Base-by-base conservation (phyloP, 305 asterid genomes). In the Rubia tinctorum region DNA sequence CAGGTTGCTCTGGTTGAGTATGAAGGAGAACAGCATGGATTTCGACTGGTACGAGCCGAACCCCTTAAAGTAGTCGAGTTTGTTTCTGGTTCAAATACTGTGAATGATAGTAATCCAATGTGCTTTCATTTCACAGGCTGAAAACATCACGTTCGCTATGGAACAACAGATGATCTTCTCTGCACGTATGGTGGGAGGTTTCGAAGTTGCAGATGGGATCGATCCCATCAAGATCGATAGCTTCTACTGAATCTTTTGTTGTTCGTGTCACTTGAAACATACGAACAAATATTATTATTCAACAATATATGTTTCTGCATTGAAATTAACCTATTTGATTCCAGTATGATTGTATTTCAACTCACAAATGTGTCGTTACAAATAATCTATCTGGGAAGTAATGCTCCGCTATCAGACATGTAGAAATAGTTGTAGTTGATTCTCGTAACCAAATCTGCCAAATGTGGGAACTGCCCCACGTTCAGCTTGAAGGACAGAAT, bases 11-110 rank as follows among this genome's bases (percentile, higher is more conserved):
- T 95, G 4, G 87, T 95, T 71, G 98, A 95, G 77, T 92, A 92
- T 25, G 96, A 90, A 87, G 98, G 98, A 64, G 99, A 92, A 75
- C 97, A 92, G 37, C 98, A 95, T 83, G 97, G 99, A 74, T 92
- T 95, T 64, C 91, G 99, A 80, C 88, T 82, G 96, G 98, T 93
- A 81, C 66, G 73, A 44, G 15, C 2, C 18, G 7, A 27, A 15
- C 45, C 23, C 25, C 9, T 1, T 30, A n/a, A 63, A 30, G 12
- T 14, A 27, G 43, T 25, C 30, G 1, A 11, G 9, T n/a, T 15
- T 49, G 56, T 49, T 49, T 49, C 11, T 44, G 51, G 11, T 44
- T 44, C 15, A 1, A 8, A 44, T 44, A 44, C 56, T 49, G 56
- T 49, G 11, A 25, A 23, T 60, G 66, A 23, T 10, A 1, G 18